Percentiles rank a stretch among this genome's conserved stretches.
Conservation (phyloP, 371 early-diverging fungal species). For the Mortierella sp. region DNA sequence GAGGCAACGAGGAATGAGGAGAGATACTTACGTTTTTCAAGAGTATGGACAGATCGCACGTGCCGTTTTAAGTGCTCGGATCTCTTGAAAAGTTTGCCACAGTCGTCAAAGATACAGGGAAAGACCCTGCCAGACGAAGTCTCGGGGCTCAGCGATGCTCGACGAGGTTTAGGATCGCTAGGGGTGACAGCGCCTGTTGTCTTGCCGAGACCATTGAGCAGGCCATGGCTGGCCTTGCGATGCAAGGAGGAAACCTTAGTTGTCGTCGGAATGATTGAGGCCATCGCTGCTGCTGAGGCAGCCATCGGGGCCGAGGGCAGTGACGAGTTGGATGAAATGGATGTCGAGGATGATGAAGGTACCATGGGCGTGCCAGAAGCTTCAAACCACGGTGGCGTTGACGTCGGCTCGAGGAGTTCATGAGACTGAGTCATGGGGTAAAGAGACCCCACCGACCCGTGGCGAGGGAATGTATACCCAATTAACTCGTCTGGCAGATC, state of each 20-base stretch:
- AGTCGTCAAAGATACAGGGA: conserved; percentile 61
- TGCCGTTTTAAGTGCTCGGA: conserved; percentile 76
- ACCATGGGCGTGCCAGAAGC: conserved; percentile 24
- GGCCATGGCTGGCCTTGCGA: conserved; percentile 1
- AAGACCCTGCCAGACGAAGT: conserved; percentile 16
- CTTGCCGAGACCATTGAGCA: not conserved
- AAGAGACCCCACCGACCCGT: conserved; percentile 36
- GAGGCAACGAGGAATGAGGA: not conserved
- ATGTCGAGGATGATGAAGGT: conserved; percentile 33
- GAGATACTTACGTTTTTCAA: conserved; percentile 67
- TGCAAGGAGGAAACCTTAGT: not conserved
- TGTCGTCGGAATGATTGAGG: not conserved
- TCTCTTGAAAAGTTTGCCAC: conserved; percentile 72
- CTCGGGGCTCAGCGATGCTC: conserved; percentile 39
- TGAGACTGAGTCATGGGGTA: conserved; percentile 37
- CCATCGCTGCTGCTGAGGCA: not conserved
- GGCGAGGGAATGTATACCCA: conserved; percentile 24
- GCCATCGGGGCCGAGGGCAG: not conserved
- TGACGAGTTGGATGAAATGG: conserved; percentile 24
- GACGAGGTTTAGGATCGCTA: conserved; percentile 26
- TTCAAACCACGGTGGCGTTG: conserved; percentile 14
- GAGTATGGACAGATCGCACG: conserved; percentile 71
- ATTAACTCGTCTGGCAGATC: conserved; percentile 20
- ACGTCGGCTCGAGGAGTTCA: conserved; percentile 21
- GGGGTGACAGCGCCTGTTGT: not conserved